Conservation (phyloP, 208 protist species). For the Acanthamoeba quina region DNA sequence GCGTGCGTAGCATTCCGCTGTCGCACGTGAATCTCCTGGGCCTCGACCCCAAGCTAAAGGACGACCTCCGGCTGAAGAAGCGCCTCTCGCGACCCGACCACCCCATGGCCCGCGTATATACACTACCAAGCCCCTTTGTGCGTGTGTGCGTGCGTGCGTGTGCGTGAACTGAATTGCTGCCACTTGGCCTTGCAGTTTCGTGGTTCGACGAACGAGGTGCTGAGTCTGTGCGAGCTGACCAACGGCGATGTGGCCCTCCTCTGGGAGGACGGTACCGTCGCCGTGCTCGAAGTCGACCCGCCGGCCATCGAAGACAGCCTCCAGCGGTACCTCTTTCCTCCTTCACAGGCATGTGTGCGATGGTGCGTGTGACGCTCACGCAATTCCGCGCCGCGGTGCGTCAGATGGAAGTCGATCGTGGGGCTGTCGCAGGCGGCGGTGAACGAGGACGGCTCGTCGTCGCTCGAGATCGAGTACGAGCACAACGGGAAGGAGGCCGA, state of each 20-base stretch:
- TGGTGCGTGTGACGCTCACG: background rate
- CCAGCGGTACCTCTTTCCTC: background rate
- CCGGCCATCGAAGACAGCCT: constrained; percentile 30
- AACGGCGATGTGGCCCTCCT: constrained; percentile 55
- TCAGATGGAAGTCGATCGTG: constrained; percentile 62
- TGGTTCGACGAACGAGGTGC: constrained; percentile 2
- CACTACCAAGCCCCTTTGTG: background rate
- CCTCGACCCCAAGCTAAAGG: background rate
- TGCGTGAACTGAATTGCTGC: background rate
- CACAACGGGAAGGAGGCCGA: constrained; percentile 75
- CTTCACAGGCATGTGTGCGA: background rate
- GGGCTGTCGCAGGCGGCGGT: background rate
- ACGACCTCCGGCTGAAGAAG: background rate
- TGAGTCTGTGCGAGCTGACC: constrained; percentile 56
- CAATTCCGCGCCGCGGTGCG: too few relatives aligned
- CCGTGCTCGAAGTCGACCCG: constrained; percentile 51
- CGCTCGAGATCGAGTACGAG: constrained; percentile 67
- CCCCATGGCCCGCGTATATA: constrained; percentile 24
- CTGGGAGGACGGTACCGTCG: constrained; percentile 34
- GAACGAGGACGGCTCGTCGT: constrained; percentile 47
- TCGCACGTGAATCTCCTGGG: constrained; percentile 26
- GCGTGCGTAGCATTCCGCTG: constrained; percentile 67
- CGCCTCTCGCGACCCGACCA: constrained; percentile 46
- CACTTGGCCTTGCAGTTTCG: background rate
- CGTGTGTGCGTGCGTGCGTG: background rate